phyloP scores from a whole-genome alignment of 768 basidiomycete genomes.

The Panellus pusillus region DNA sequence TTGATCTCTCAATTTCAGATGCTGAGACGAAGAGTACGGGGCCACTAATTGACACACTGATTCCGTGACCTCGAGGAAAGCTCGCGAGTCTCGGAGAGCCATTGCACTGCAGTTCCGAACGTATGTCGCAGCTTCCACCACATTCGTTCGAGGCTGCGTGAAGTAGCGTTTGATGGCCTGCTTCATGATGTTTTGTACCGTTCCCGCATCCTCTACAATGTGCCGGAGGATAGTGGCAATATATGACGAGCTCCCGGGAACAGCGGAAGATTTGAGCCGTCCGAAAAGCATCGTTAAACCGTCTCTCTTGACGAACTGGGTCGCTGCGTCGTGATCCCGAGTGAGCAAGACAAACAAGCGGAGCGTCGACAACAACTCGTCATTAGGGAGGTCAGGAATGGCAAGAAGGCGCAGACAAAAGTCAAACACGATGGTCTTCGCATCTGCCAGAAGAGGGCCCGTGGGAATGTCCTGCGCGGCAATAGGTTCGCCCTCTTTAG shows the following conservation, averaged over 20 bases:
- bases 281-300: slow-evolving; percentile 67
- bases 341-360: slow-evolving; percentile 86
- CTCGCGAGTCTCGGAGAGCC: slow-evolving; percentile 75
- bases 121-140: slow-evolving; percentile 69
- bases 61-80: slow-evolving; percentile 74
- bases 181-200: slow-evolving; percentile 71
- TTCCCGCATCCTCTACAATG: slow-evolving; percentile 73
- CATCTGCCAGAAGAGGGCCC: slow-evolving; percentile 64
- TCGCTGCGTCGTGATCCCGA: slow-evolving; percentile 62
- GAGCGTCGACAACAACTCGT: slow-evolving; percentile 80
- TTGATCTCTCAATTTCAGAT: slow-evolving; percentile 57
- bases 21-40: slow-evolving; percentile 57
- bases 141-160: slow-evolving; percentile 63
- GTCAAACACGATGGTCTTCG: slow-evolving; percentile 69
- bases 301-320: slow-evolving; percentile 64
- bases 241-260: slow-evolving; percentile 75
- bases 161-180: slow-evolving; percentile 84
- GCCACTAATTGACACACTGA: slow-evolving; percentile 71
- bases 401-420: slow-evolving; percentile 73
- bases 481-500: slow-evolving; percentile 70
- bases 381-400: slow-evolving; percentile 63
- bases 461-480: slow-evolving; percentile 47
- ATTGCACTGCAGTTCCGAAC: slow-evolving; percentile 75
- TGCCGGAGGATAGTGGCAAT: slow-evolving; percentile 90
- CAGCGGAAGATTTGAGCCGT: slow-evolving; percentile 60